Base-by-base conservation (phyloP, 257 asterid genomes). In the Nicotiana knightiana region DNA sequence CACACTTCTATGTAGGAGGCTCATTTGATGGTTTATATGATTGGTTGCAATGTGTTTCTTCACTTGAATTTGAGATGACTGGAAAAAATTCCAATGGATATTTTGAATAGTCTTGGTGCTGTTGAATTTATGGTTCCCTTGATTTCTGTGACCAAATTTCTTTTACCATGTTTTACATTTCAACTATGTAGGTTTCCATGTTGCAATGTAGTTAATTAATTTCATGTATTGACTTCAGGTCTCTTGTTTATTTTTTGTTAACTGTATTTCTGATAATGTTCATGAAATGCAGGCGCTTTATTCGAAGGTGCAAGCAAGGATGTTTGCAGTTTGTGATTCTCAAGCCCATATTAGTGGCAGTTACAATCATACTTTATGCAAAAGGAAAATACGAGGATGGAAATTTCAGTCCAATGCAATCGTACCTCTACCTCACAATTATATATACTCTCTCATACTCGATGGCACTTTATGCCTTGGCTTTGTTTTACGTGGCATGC, bases 301-400 rank as follows among this genome's bases (percentile, higher is more conserved):
- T 96, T 84, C 90, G 98, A 88, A 91, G 97, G 84, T 96, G 97
- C 90, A 96, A 96, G 86, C 98, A 96, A 86, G 99, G 98, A 43
- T 93, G 98, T 88, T 84, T 96, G 91, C 99, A 96, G 88, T 96
- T 96, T 86, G 98, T 96, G 89, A 91, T 96, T 90, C 97, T 96
- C 84, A 96, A 96, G 87, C 99, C 99, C 79, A 83, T 91, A 67
- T 89, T 96, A 67, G 98, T 93, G 82, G 88, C 87, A 32, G 89
- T 92, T 76, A 96, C 99, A 57, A 80, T 94, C 86, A 84, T 96
- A 84, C 92, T 96, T 32, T 96, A 94, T 51, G 97, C 97, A 55
- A 92, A 90, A 87, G 99, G 98, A 86, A 92, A 91, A 75, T 96
- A 94, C 30, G 92, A 94, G 90, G 97, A 94, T 67, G 98, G 99